Evolutionary conservation across 108 stramenopile species (phyloP).

Genomic region (Cylindrotheca closterium): DNA sequence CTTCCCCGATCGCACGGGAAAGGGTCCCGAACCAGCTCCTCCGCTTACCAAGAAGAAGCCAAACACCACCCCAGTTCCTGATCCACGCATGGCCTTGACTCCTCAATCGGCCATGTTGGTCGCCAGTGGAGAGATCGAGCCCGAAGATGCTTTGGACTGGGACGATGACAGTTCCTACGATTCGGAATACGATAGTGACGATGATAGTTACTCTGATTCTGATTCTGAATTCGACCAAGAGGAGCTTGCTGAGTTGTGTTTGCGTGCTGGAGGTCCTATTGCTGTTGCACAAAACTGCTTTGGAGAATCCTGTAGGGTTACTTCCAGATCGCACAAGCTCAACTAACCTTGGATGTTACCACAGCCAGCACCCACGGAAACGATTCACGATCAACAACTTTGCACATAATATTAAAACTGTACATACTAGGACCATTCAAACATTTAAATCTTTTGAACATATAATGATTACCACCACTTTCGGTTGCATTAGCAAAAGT

Average conservation of each 20-base stretch:
- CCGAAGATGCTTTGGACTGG: slow-evolving; percentile 29
- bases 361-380: too few relatives aligned
- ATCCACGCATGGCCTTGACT: slow-evolving; percentile 27
- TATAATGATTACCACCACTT: too few relatives aligned
- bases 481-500: too few relatives aligned
- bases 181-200: slow-evolving; percentile 12
- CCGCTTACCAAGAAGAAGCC: slow-evolving; percentile 19
- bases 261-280: slow-evolving; percentile 21
- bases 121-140: slow-evolving; percentile 24
- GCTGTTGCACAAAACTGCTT: slow-evolving; percentile 21
- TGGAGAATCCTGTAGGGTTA: slow-evolving; percentile 1
- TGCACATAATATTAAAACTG: too few relatives aligned
- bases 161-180: slow-evolving; percentile 17
- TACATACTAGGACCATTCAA: too few relatives aligned
- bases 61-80: slow-evolving; percentile 27
- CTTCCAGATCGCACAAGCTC: neutral
- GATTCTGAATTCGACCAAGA: slow-evolving; percentile 8
- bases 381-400: too few relatives aligned
- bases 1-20: slow-evolving; percentile 42
- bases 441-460: too few relatives aligned
- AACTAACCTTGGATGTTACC: neutral
- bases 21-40: slow-evolving; percentile 24
- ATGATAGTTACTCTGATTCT: neutral
- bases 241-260: slow-evolving; percentile 20
- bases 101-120: slow-evolving; percentile 30